These are phyloP conservation scores for Claviceps sp. DNA, from an alignment of 2,329 filamentous ascomycete genomes.

Conservation along the genomic window DNA sequence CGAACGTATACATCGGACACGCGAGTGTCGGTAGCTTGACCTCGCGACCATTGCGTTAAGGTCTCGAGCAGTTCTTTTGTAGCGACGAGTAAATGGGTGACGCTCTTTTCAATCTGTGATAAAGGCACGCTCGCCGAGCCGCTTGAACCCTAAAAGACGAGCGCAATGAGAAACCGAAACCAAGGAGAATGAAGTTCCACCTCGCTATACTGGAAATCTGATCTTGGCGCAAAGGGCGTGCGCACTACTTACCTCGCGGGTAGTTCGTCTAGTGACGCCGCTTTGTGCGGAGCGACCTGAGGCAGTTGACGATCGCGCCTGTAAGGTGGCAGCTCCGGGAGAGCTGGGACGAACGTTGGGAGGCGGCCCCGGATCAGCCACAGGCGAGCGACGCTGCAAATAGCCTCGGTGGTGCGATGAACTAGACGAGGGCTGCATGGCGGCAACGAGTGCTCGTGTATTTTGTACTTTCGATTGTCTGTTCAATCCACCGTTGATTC, in stretches of 20 bases:
- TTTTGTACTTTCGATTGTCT: neutral
- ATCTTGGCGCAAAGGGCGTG: constrained; percentile 1
- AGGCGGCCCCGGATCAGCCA: constrained; percentile 44
- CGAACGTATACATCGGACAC: constrained; percentile 98
- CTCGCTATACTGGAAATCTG: neutral
- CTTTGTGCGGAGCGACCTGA: constrained; percentile 49
- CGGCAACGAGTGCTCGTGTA: neutral
- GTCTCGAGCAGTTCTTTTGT: constrained; percentile 97
- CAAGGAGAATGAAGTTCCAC: neutral
- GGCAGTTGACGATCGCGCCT: constrained; percentile 50
- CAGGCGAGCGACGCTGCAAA: constrained; percentile 50
- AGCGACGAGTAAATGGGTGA: constrained; percentile 91
- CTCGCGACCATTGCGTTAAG: constrained; percentile 92
- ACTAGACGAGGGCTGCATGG: constrained; percentile 36
- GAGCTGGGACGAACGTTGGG: constrained; percentile 47
- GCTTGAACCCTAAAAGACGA: constrained; percentile 30
- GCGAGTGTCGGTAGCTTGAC: constrained; percentile 80
- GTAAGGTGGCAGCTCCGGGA: constrained; percentile 41
- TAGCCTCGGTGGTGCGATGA: constrained; percentile 37
- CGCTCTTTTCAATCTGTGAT: constrained; percentile 97
- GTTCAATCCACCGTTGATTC: neutral
- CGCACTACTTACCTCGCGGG: constrained; percentile 20
- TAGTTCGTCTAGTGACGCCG: constrained; percentile 17
- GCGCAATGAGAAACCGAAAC: neutral
- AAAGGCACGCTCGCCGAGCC: constrained; percentile 53